These are phyloP conservation scores for Mycena vulgaris DNA, from an alignment of 768 basidiomycete genomes.

Conservation along the genomic window DNA sequence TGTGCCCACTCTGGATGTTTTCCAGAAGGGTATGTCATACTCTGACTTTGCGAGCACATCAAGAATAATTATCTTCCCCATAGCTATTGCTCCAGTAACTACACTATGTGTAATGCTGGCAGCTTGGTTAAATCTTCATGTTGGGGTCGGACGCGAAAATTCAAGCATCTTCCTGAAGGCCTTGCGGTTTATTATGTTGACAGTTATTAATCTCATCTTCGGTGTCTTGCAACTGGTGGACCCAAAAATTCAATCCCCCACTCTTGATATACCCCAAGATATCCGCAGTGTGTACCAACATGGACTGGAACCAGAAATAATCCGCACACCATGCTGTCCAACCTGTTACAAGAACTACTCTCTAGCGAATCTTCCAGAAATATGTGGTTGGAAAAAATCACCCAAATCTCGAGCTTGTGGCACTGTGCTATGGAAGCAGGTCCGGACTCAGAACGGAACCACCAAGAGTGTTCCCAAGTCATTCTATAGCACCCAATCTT, in stretches of 20 bases:
- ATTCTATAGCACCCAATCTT: too few species aligned
- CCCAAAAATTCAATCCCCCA: neutral
- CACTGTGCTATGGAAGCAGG: neutral
- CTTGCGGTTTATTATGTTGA: neutral
- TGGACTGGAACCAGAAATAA: constrained; percentile 11
- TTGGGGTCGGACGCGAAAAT: neutral
- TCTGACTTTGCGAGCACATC: too few species aligned
- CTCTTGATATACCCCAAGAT: neutral
- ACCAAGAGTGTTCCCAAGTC: constrained; percentile 5
- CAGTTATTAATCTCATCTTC: neutral
- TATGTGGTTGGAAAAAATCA: neutral
- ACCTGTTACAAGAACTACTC: neutral
- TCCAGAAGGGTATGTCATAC: too few species aligned
- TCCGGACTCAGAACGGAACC: neutral
- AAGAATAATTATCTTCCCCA: too few species aligned
- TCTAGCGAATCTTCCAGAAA: neutral
- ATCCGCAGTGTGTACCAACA: constrained; percentile 3
- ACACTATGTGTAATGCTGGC: neutral
- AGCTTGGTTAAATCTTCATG: constrained; percentile 12
- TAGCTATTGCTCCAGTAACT: neutral
- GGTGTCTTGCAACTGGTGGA: neutral
- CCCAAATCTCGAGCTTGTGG: neutral
- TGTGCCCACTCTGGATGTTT: too few species aligned
- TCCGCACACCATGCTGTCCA: too few species aligned
- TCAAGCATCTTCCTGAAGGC: neutral